Evolutionary conservation across 208 protist species (phyloP).

Genomic region (Wallacemonas sp.): DNA sequence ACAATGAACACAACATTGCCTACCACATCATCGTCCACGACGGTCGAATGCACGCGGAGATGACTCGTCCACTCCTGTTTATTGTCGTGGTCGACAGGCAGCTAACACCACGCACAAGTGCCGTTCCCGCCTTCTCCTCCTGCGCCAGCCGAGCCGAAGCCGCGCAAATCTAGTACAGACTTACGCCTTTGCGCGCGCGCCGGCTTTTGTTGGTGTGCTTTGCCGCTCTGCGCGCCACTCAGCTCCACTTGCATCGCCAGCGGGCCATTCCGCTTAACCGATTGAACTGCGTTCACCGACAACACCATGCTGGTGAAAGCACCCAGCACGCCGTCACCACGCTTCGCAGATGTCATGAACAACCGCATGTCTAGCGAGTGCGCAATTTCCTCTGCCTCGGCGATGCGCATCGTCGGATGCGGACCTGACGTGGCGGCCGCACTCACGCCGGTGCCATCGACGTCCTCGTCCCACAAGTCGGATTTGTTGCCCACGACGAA

Average conservation of each 20-base stretch:
- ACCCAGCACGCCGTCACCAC: conserved; percentile 31
- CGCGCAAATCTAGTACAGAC: conserved; percentile 32
- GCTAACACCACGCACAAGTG: neutral
- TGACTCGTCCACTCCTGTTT: too few relatives aligned
- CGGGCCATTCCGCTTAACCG: conserved; percentile 6
- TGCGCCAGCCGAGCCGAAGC: conserved; percentile 21
- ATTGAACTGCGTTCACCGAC: conserved; percentile 40
- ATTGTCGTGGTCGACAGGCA: neutral
- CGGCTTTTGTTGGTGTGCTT: neutral
- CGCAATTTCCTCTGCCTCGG: conserved; percentile 33
- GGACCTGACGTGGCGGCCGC: neutral
- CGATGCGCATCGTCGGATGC: neutral
- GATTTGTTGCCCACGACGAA: conserved; percentile 48
- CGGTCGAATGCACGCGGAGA: too few relatives aligned
- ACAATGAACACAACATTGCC: too few relatives aligned
- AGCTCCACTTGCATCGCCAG: neutral
- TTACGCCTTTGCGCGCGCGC: neutral
- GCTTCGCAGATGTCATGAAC: conserved; percentile 33
- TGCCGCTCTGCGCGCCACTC: neutral
- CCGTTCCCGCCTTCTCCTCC: conserved; percentile 4
- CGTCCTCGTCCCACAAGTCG: conserved; percentile 18
- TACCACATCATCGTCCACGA: too few relatives aligned
- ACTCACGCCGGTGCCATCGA: neutral
- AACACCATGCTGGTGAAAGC: conserved; percentile 49
- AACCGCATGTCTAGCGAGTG: conserved; percentile 45